A percentile compares a stretch with the other conserved stretches of the same genome.
These are phyloP conservation scores for Metschnikowia chrysomelidarum DNA, from an alignment of 805 yeast species.

Conservation along the genomic window DNA sequence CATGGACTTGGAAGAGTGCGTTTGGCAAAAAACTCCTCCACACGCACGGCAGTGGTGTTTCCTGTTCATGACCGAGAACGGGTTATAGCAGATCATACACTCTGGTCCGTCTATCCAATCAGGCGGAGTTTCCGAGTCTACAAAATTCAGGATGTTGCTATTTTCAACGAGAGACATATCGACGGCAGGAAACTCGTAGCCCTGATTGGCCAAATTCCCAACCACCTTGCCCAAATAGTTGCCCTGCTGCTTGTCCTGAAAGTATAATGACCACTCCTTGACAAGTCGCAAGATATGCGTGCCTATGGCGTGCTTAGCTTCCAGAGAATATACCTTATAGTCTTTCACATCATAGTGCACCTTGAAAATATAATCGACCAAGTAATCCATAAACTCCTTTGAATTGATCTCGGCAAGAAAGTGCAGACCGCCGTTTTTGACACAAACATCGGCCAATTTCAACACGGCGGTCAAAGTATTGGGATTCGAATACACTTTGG, in stretches of 20 bases:
- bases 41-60: conserved; percentile 97
- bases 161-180: conserved; percentile 25
- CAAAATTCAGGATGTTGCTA: conserved; percentile 46
- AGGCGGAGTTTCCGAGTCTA: conserved; percentile 91
- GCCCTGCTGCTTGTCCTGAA: conserved; percentile 63
- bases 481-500: conserved; percentile 62
- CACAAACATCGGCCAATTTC: conserved; percentile 78
- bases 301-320: conserved; percentile 46
- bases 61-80: conserved; percentile 78
- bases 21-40: conserved; percentile 90
- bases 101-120: conserved; percentile 96
- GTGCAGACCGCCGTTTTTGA: conserved; percentile 89
- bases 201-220: conserved; percentile 57
- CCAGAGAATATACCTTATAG: conserved; percentile 17
- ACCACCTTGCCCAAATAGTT: conserved; percentile 63
- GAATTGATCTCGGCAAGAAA: conserved; percentile 77
- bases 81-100: conserved; percentile 87
- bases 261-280: conserved; percentile 76
- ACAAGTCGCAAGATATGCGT: conserved; percentile 58
- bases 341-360: conserved; percentile 36
- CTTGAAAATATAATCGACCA: conserved; percentile 48
- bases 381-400: conserved; percentile 81
- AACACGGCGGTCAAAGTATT: conserved; percentile 74
- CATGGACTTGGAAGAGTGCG: conserved; percentile 71
- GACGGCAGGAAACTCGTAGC: conserved; percentile 61